Base-by-base conservation (phyloP, 768 basidiomycete species). In the Boletus sp. region DNA sequence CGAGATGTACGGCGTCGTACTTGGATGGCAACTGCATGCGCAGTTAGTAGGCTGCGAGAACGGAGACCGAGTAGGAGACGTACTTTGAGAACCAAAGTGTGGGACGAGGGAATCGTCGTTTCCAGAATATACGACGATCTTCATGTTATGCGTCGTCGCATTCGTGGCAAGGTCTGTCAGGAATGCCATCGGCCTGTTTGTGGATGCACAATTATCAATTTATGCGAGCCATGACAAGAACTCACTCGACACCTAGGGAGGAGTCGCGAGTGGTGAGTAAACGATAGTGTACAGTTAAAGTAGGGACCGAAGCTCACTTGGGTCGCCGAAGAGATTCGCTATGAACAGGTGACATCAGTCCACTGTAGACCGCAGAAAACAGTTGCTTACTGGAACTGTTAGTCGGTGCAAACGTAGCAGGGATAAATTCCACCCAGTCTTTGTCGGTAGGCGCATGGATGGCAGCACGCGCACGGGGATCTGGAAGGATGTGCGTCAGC, bases 41-140 rank as follows among this genome's bases (percentile, higher is more conserved):
- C 39, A 35, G 34, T 60, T 51, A 56, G 47, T 33, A 56, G 43
- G 43, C 44, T 35, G 17, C 6, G 37, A 35, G 2, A 25, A 34
- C 15, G 7, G 13, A 6, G 17, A 33, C 11, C 11, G 45, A 46
- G 7, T 23, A 15, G 7, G 14, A 11, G 25, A 54, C 77, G 7
- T 64, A 85, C 85, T 69, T 76, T 88, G 84, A 32, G 83, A 82
- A 9, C 83, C 78, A 38, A 77, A 71, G 58, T 86, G 85, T 2
- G 85, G 70, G 52, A 85, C 74, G 8, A 87, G 77, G 2, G 81
- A 72, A 63, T 89, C 87, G 54, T 86, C 82, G 60, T 88, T 88
- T 5, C 85, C 87, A 17, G 85, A 85, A 62, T 74, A 87, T 19
- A 88, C 66, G 9, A 87, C 67, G 15, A 87, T 67, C 1, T 72